Evolutionary conservation across 257 asterid genomes (phyloP), one percentile per base, ranked within the genome.

Genomic region (Leptodermis oblonga): DNA sequence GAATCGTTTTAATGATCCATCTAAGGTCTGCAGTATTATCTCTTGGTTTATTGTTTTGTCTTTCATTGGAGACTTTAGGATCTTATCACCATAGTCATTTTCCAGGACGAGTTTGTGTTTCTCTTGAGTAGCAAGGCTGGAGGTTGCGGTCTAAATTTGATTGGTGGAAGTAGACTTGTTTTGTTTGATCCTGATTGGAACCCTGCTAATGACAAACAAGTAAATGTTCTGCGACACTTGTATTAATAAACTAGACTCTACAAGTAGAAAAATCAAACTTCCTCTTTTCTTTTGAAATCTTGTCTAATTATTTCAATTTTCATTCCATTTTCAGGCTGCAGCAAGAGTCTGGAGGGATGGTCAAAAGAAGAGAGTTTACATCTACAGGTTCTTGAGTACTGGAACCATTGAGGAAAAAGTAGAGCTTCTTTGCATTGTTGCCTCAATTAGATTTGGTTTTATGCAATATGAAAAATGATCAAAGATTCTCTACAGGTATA

Each of bases 331-430:
- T 30, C 86, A 93, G 97, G 99, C 99, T 60, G 97, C 99, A 59
- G 99, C 99, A 43, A 88, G 99, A 81, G 90, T 93, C 68, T 90
- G 99, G 99, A 90, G 99, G 82, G 99, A 93, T 80, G 99, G 99
- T 43, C 99, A 93, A 83, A 93, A 90, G 83, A 93, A 93, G 87
- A 89, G 99, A 72, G 99, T 93, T 68, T 93, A 84, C 82, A 91
- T 90, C 82, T 93, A 93, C 73, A 86, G 99, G 82, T 93, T 93
- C 81, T 85, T 93, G 82, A 84, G 95, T 82, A 86, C 92, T 67
- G 99, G 99, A 77, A 93, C 99, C 69, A 90, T 93, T 63, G 99
- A 93, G 77, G 99, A 93, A 82, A 93, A 93, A 96, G 99, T 93
- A 65, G 46, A 34, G 34, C 43, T 12, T 67, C 65, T 62, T 72